phyloP scores from a whole-genome alignment of 352 stramenopile species.

The Phytophthora chlamydospora region DNA sequence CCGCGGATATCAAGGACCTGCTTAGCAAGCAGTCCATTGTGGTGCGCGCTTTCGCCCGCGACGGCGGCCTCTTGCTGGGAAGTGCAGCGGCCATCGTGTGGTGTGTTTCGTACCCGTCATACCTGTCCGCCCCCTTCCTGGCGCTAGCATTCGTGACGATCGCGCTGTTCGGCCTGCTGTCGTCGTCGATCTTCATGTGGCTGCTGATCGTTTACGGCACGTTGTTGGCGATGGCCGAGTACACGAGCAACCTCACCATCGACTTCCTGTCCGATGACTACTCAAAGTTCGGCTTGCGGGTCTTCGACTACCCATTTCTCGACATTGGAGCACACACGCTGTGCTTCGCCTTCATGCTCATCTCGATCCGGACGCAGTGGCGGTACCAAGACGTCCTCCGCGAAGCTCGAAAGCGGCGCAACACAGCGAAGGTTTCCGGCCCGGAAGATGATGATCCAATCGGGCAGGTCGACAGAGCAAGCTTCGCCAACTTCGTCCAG shows the following conservation, averaged over 20 bases:
- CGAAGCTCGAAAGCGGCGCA: constrained; percentile 41
- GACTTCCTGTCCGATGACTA: constrained; percentile 55
- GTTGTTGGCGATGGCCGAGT: constrained; percentile 60
- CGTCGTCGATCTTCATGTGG: constrained; percentile 56
- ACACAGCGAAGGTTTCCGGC: constrained; percentile 22
- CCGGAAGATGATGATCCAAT: constrained; percentile 17
- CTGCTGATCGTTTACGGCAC: constrained; percentile 74
- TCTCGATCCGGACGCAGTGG: constrained; percentile 81
- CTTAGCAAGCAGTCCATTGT: constrained; percentile 70
- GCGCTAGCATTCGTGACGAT: constrained; percentile 72
- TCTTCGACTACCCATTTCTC: constrained; percentile 78
- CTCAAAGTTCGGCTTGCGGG: constrained; percentile 60
- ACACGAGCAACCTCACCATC: constrained; percentile 71
- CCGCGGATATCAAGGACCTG: constrained; percentile 52
- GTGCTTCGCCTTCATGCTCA: constrained; percentile 78
- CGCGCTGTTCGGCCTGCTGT: constrained; percentile 64
- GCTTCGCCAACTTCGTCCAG: constrained; percentile 42
- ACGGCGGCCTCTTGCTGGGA: constrained; percentile 70
- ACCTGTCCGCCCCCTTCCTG: constrained; percentile 68
- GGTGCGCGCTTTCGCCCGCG: constrained; percentile 67
- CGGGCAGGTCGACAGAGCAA: constrained; percentile 29
- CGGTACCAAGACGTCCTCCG: constrained; percentile 72
- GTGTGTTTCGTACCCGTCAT: constrained; percentile 87
- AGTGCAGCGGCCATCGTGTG: constrained; percentile 73
- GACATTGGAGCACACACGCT: constrained; percentile 80